A percentile compares a stretch with the other conserved stretches of the same genome.
Conservation (phyloP, 257 asterid genomes). For the Petunia secreta region DNA sequence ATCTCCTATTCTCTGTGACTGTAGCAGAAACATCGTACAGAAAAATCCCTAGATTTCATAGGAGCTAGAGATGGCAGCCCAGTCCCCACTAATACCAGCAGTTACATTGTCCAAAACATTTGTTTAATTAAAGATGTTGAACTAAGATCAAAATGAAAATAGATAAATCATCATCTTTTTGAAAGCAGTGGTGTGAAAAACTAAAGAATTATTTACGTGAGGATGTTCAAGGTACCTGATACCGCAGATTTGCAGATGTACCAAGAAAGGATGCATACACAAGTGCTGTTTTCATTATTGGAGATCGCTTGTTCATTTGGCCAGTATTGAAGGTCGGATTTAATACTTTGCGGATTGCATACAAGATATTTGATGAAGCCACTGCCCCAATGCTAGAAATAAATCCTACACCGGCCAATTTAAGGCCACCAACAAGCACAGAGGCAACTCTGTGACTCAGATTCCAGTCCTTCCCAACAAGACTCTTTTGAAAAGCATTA, state of each 20-base stretch:
- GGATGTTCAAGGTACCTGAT: conserved; percentile 62
- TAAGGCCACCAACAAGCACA: conserved; percentile 83
- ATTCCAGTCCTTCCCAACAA: conserved; percentile 82
- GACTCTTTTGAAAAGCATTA: conserved; percentile 86
- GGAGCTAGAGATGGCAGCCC: conserved; percentile 1
- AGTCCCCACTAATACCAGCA: neutral
- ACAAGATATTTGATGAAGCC: conserved; percentile 76
- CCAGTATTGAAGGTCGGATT: conserved; percentile 53
- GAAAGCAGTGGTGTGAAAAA: neutral
- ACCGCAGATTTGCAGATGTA: conserved; percentile 84
- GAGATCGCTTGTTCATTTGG: conserved; percentile 72
- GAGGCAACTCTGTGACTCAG: conserved; percentile 83
- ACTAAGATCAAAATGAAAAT: conserved; percentile 1
- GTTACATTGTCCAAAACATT: neutral
- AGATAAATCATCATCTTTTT: conserved; percentile 13
- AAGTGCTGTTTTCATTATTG: conserved; percentile 80
- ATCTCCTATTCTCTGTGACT: neutral
- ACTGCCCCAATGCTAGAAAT: conserved; percentile 95
- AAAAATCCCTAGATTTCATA: neutral
- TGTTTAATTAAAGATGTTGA: neutral
- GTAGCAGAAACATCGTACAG: neutral
- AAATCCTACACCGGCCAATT: conserved; percentile 89
- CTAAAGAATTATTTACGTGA: neutral
- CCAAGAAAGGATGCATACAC: conserved; percentile 84
- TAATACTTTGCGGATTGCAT: conserved; percentile 50